These are phyloP conservation scores for Adenanthera pavonina DNA, from an alignment of 306 rosid genomes.

Conservation along the genomic window DNA sequence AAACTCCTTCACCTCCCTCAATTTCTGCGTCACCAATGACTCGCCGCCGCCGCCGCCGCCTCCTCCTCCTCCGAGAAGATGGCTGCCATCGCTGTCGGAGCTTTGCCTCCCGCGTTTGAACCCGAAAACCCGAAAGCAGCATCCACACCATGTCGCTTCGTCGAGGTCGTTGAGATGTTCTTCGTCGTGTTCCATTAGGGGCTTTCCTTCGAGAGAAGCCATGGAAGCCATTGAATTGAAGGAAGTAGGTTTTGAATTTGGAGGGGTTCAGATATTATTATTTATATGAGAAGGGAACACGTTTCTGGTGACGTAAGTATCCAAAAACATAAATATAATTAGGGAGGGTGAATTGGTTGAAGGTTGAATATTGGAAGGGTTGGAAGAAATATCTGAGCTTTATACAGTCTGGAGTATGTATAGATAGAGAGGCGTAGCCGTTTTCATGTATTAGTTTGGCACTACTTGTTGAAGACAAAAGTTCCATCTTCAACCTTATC, in stretches of 20 bases:
- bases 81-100: conserved; percentile 32
- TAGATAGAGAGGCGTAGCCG: neutral
- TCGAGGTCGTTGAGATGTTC: conserved; percentile 31
- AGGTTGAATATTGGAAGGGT: neutral
- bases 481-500: neutral
- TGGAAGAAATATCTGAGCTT: neutral
- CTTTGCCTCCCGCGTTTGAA: conserved; percentile 37
- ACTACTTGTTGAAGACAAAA: neutral
- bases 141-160: conserved; percentile 47
- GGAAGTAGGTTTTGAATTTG: neutral
- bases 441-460: neutral
- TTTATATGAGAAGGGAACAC: neutral
- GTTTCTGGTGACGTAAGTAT: neutral
- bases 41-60: conserved; percentile 37
- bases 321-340: too few species aligned
- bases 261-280: neutral
- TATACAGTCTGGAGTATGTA: neutral
- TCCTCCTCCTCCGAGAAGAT: conserved; percentile 1
- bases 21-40: conserved; percentile 54
- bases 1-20: conserved; percentile 56
- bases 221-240: conserved; percentile 11
- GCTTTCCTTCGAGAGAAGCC: conserved; percentile 47
- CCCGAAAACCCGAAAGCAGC: conserved; percentile 52
- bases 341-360: too few species aligned
- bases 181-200: conserved; percentile 42